A percentile compares a stretch with the other conserved stretches of the same genome.
Evolutionary conservation across 163 green algal species (phyloP).

Genomic region (Scenedesmus sp.): DNA sequence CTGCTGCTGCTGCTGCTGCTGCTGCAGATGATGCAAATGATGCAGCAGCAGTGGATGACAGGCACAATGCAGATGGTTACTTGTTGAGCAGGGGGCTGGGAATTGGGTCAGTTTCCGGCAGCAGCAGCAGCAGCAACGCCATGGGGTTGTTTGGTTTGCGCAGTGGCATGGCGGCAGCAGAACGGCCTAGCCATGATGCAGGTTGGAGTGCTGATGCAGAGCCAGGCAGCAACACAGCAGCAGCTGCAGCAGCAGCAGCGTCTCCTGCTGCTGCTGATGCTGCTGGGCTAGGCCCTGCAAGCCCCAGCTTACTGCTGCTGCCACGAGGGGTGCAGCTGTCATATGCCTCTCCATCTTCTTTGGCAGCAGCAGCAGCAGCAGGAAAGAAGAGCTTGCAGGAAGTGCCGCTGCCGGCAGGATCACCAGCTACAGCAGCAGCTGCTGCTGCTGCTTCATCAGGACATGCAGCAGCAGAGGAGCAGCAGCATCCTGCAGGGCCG

Average conservation of each 20-base stretch:
- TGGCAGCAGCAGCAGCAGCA: slow-evolving; percentile 7
- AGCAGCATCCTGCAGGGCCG: background rate
- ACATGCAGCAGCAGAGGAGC: background rate
- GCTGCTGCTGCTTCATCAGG: background rate
- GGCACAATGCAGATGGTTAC: no score
- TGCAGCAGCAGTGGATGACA: background rate
- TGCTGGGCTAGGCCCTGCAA: background rate
- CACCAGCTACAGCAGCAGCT: no score
- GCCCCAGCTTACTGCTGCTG: background rate
- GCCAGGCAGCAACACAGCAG: background rate
- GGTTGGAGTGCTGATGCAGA: background rate
- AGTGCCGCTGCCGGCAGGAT: background rate
- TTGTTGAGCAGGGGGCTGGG: no score
- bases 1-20: background rate
- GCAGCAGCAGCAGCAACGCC: background rate
- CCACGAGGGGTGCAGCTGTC: background rate
- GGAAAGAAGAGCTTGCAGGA: background rate
- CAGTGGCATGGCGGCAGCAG: background rate
- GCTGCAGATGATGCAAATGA: no score
- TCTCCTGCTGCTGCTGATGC: background rate
- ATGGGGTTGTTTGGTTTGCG: no score
- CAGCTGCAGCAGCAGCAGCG: background rate
- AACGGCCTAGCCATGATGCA: background rate
- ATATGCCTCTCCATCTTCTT: background rate
- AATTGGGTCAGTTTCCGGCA: background rate